Conservation (phyloP, 495 filamentous ascomycete species). For the Aspergillus baeticus region DNA sequence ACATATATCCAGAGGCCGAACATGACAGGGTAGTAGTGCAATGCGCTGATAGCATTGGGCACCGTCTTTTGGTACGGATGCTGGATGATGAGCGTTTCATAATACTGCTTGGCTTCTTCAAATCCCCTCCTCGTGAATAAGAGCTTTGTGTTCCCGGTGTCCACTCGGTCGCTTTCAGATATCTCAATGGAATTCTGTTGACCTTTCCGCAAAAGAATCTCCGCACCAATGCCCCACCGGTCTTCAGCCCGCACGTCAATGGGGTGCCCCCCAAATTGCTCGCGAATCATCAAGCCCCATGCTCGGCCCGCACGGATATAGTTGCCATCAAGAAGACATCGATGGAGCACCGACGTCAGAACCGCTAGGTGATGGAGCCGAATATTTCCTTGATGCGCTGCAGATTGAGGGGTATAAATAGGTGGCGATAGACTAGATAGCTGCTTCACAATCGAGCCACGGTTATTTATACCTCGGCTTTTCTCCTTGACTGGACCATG, state of each 20-base stretch:
- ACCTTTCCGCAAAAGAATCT: slow-evolving; percentile 57
- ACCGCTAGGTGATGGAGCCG: slow-evolving; percentile 59
- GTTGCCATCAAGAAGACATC: slow-evolving; percentile 58
- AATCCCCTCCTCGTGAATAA: slow-evolving; percentile 53
- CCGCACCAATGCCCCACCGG: slow-evolving; percentile 70
- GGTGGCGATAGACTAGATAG: slow-evolving; percentile 32
- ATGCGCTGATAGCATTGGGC: slow-evolving; percentile 44
- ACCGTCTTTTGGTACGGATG: slow-evolving; percentile 55
- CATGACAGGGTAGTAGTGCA: slow-evolving; percentile 67
- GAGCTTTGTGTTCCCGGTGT: neutral
- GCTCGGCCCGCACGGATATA: slow-evolving; percentile 62
- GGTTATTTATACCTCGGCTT: slow-evolving; percentile 9
- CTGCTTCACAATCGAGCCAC: slow-evolving; percentile 19
- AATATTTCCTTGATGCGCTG: slow-evolving; percentile 35
- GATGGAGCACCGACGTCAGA: slow-evolving; percentile 61
- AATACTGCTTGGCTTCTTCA: slow-evolving; percentile 58
- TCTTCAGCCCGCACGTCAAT: slow-evolving; percentile 55
- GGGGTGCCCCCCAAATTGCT: slow-evolving; percentile 46
- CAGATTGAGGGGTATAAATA: slow-evolving; percentile 36
- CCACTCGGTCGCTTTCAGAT: neutral
- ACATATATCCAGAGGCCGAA: slow-evolving; percentile 66
- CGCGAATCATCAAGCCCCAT: slow-evolving; percentile 62
- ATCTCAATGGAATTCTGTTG: slow-evolving; percentile 18
- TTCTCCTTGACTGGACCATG: slow-evolving; percentile 31
- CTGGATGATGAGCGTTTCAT: slow-evolving; percentile 65